These are phyloP conservation scores for Takashimella tepidaria DNA, from an alignment of 1,284 basidiomycete genomes.

Conservation along the genomic window DNA sequence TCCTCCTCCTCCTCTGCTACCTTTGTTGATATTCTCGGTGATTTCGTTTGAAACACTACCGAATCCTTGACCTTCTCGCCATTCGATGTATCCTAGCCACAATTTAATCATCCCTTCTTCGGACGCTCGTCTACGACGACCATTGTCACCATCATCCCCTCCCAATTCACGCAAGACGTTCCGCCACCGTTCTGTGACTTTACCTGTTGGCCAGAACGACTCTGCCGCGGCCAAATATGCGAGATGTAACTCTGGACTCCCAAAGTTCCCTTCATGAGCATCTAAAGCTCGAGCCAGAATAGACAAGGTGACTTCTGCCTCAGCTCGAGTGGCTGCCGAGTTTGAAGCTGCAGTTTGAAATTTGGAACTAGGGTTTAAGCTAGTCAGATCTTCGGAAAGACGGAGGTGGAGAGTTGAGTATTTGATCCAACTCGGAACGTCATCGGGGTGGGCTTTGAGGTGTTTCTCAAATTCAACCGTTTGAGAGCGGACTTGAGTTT, in stretches of 20 bases:
- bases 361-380: too few species aligned
- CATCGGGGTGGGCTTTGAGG: slow-evolving; percentile 22
- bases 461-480: slow-evolving; percentile 33
- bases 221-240: slow-evolving; percentile 39
- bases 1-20: slow-evolving; percentile 13
- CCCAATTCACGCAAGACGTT: slow-evolving; percentile 31
- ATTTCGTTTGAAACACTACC: too few species aligned
- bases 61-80: slow-evolving; percentile 42
- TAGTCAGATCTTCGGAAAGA: too few species aligned
- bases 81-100: slow-evolving; percentile 43
- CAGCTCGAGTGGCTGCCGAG: slow-evolving; percentile 17
- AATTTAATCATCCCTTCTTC: slow-evolving; percentile 32
- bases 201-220: slow-evolving; percentile 30
- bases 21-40: slow-evolving; percentile 2
- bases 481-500: slow-evolving; percentile 24
- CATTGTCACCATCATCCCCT: slow-evolving; percentile 6
- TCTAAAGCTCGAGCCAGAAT: slow-evolving; percentile 39
- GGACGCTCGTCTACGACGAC: too few species aligned
- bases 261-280: slow-evolving; percentile 21
- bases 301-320: slow-evolving; percentile 42
- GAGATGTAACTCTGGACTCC: slow-evolving; percentile 30
- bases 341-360: too few species aligned
- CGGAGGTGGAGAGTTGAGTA: slow-evolving; percentile 38
- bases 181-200: slow-evolving; percentile 42
- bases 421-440: slow-evolving; percentile 36